These are phyloP conservation scores for Colletotrichum chlorophyti DNA, from an alignment of 2,329 filamentous ascomycete genomes.

Conservation along the genomic window DNA sequence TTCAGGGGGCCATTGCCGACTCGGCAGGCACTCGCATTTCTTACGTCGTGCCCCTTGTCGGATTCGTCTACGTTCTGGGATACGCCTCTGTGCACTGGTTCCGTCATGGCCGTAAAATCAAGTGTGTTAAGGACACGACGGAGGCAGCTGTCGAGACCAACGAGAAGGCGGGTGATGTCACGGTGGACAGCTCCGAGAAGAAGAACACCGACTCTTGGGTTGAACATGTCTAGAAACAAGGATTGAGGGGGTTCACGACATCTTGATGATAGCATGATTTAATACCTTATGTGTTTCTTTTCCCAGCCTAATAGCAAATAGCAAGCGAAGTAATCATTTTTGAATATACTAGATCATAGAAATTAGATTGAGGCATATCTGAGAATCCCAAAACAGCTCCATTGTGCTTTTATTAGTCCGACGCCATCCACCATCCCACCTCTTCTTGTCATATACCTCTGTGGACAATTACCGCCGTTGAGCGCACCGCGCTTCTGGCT, in stretches of 20 bases:
- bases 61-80: slow-evolving; percentile 45
- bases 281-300: not conserved
- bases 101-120: slow-evolving; percentile 37
- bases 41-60: slow-evolving; percentile 50
- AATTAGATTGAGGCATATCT: no score
- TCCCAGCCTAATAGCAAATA: no score
- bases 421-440: no score
- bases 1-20: slow-evolving; percentile 55
- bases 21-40: slow-evolving; percentile 46
- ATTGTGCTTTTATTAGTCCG: no score
- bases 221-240: not conserved
- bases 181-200: not conserved
- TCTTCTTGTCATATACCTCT: no score
- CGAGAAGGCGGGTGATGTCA: not conserved
- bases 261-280: slow-evolving; percentile 8
- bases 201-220: slow-evolving; percentile 11
- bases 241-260: not conserved
- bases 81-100: slow-evolving; percentile 41
- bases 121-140: slow-evolving; percentile 39
- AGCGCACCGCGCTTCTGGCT: no score
- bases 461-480: no score
- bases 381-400: no score
- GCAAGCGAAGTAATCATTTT: not conserved
- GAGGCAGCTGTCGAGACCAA: slow-evolving; percentile 27
- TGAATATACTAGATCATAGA: not conserved